These are phyloP conservation scores for Blastobotrys elegans DNA, from an alignment of 1,139 yeast species.

Conservation along the genomic window DNA sequence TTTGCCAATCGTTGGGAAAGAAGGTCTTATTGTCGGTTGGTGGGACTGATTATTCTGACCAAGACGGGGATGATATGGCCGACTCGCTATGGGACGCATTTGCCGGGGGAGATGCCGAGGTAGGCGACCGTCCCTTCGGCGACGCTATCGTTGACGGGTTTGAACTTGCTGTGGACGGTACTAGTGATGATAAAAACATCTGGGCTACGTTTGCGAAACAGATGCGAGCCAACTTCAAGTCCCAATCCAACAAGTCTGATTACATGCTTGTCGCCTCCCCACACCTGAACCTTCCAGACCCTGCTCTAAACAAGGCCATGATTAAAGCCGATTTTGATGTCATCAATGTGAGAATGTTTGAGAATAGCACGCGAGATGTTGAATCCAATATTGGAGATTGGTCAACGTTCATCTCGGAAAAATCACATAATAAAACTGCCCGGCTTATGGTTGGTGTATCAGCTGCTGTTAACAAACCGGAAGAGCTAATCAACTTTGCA, in stretches of 20 bases:
- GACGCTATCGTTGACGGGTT: constrained; percentile 61
- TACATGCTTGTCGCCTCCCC: constrained; percentile 96
- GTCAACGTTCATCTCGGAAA: constrained; percentile 71
- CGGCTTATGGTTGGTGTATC: constrained; percentile 68
- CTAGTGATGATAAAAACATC: no score
- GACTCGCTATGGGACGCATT: constrained; percentile 74
- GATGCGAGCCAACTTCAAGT: constrained; percentile 61
- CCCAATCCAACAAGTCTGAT: constrained; percentile 43
- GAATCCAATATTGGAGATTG: constrained; percentile 82
- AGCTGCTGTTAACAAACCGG: constrained; percentile 63
- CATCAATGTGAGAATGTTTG: constrained; percentile 89
- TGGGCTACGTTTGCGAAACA: constrained; percentile 46
- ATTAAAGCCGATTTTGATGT: constrained; percentile 64
- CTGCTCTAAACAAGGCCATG: constrained; percentile 64
- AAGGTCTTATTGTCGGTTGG: constrained; percentile 73
- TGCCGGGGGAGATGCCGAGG: constrained; percentile 65
- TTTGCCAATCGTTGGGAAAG: constrained; percentile 71
- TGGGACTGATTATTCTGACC: constrained; percentile 34
- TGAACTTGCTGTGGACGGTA: constrained; percentile 48
- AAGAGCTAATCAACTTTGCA: constrained; percentile 19
- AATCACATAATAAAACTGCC: constrained; percentile 58
- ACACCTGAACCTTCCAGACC: constrained; percentile 91
- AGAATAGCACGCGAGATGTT: constrained; percentile 38
- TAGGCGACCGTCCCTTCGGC: constrained; percentile 69
- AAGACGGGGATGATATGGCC: constrained; percentile 66